These are phyloP conservation scores for Nemania bipapillata DNA, from an alignment of 2,329 filamentous ascomycete species.

Conservation along the genomic window DNA sequence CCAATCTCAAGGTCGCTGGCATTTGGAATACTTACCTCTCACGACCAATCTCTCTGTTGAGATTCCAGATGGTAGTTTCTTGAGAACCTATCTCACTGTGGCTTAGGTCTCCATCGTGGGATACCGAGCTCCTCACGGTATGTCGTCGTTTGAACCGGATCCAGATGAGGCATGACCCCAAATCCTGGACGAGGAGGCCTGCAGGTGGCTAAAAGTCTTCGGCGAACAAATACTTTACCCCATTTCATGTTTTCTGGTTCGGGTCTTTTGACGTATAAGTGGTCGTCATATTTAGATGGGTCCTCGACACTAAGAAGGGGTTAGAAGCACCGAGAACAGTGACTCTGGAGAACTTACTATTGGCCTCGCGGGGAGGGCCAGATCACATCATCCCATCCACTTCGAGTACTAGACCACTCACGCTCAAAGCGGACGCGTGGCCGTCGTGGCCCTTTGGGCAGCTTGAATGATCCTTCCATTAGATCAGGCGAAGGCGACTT, in stretches of 20 bases:
- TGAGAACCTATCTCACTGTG: background rate
- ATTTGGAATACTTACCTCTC: too few relatives aligned
- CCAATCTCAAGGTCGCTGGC: too few relatives aligned
- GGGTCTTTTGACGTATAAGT: background rate
- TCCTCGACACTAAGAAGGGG: background rate
- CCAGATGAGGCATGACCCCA: background rate
- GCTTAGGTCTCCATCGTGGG: background rate
- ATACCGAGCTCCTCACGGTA: background rate
- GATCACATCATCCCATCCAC: slow-evolving; percentile 14
- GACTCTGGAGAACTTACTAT: slow-evolving; percentile 1
- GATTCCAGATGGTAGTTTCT: background rate
- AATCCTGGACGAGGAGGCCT: background rate
- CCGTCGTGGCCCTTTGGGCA: background rate
- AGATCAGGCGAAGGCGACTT: background rate
- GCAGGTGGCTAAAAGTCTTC: background rate
- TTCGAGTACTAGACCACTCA: background rate
- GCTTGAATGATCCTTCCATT: background rate
- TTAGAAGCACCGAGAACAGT: background rate
- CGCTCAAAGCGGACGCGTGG: background rate
- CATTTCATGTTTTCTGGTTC: background rate
- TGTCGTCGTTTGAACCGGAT: background rate
- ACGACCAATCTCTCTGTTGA: too few relatives aligned
- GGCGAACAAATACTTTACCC: background rate
- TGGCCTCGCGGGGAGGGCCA: background rate
- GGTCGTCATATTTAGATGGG: background rate